A percentile compares a stretch with the other conserved stretches of the same genome.
phyloP scores from a whole-genome alignment of 768 basidiomycete genomes.

The Gautieria morchelliformis region DNA sequence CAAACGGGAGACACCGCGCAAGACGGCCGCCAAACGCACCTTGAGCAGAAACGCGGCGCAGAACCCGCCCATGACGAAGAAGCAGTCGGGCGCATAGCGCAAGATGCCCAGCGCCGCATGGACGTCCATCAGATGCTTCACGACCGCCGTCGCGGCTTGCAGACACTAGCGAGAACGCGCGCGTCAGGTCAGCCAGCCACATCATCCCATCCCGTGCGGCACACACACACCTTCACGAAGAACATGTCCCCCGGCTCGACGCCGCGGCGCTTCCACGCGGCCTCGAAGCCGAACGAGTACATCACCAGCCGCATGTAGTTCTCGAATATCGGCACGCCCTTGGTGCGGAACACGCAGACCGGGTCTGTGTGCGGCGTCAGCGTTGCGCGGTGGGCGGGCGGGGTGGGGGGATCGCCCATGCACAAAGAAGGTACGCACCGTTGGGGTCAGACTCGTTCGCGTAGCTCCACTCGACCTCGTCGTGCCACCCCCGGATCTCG shows the following conservation, averaged over 20 bases:
- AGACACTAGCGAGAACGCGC: constrained; percentile 48
- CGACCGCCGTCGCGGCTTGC: constrained; percentile 57
- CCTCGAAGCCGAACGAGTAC: constrained; percentile 82
- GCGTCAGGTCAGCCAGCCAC: background rate
- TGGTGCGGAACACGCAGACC: background rate
- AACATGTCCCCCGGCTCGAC: constrained; percentile 56
- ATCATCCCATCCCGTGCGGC: background rate
- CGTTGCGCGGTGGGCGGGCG: no score
- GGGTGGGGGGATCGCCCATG: no score
- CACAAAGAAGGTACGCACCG: background rate
- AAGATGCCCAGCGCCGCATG: constrained; percentile 66
- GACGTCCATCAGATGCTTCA: constrained; percentile 53
- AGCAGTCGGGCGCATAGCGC: constrained; percentile 72
- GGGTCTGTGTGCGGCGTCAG: background rate
- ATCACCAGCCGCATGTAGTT: constrained; percentile 74
- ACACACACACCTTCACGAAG: constrained; percentile 52
- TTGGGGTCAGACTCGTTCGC: background rate
- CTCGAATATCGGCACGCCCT: constrained; percentile 5
- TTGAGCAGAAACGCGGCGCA: constrained; percentile 79
- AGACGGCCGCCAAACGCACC: constrained; percentile 24
- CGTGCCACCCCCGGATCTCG: constrained; percentile 6
- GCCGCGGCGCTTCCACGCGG: constrained; percentile 56
- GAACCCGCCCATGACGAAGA: constrained; percentile 59
- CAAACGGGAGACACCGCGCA: no score
- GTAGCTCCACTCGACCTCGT: background rate